Evolutionary conservation across 2,329 filamentous ascomycete species (phyloP), one percentile per base, ranked within the genome.

Genomic region (Fusarium albidum): DNA sequence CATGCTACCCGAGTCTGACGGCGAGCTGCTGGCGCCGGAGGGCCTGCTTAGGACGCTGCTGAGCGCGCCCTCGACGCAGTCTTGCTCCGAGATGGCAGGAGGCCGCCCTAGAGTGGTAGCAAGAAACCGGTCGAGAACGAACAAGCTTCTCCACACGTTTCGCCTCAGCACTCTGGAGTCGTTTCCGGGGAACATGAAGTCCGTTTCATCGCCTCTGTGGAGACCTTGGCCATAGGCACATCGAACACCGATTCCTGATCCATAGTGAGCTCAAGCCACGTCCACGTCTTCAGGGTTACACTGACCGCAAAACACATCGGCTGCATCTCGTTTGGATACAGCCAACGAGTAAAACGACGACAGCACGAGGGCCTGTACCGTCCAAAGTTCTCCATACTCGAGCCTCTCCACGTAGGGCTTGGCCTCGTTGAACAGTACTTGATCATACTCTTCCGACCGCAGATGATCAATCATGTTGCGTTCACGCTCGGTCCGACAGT

Each of bases 291-390:
- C 5, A 26, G 35, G 4, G 12, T 21, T 4, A 21, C 15, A 58
- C 74, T 70, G 72, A 80, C 86, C 85, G 40, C 83, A 77, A 52
- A 87, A 84, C 13, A 79, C 78, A 70, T 86, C 87, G 1, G 87
- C 83, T 6, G 83, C 81, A 59, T 88, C 88, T 13, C 84, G 76
- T 68, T 82, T 86, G 1, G 84, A 85, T 12, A 84, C 78, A 3
- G 80, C 77, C 13, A 89, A 71, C 79, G 82, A 84, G 63, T 88
- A 90, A 3, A 88, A 69, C 0, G 85, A 79, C 81, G 89, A 88
- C 29, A 90, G 71, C 1, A 83, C 71, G 35, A 88, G 72, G 3
- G 84, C 84, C 64, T 89, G 85, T 39, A 89, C 79, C 11, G 83
- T 84, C 82, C 85, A 87, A 52, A 89, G 82, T 49, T 86, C 82